Conservation (phyloP, 495 filamentous ascomycete genomes). For the Clavariopsis aquatica region DNA sequence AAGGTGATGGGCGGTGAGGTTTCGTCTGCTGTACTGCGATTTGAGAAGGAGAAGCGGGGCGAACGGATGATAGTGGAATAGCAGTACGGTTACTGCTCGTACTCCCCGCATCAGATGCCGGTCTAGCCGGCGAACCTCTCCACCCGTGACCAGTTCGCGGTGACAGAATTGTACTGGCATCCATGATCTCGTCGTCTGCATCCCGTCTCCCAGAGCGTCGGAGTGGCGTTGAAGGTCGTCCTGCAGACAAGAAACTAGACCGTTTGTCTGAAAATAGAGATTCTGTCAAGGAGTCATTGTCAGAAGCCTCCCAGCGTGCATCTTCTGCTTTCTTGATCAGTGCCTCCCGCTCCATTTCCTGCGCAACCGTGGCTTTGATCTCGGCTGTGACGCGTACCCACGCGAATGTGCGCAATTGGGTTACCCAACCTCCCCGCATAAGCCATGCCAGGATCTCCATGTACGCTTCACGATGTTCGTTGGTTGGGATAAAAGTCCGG, state of each 20-base stretch:
- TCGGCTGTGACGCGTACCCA: slow-evolving; percentile 70
- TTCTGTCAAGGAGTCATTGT: slow-evolving; percentile 29
- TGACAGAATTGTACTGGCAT: slow-evolving; percentile 14
- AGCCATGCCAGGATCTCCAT: slow-evolving; percentile 91
- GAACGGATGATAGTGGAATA: slow-evolving; percentile 13
- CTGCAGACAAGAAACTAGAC: slow-evolving; percentile 12
- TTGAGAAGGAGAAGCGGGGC: slow-evolving; percentile 7
- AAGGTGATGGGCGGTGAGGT: slow-evolving; percentile 26
- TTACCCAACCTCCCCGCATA: slow-evolving; percentile 88
- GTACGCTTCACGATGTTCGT: slow-evolving; percentile 83
- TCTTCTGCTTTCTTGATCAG: slow-evolving; percentile 27
- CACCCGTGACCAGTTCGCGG: slow-evolving; percentile 10
- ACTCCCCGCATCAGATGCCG: slow-evolving; percentile 35
- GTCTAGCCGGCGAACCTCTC: slow-evolving; percentile 26
- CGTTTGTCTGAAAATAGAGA: slow-evolving; percentile 21
- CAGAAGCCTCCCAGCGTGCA: slow-evolving; percentile 4
- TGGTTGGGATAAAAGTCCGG: slow-evolving; percentile 77
- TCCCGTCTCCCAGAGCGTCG: slow-evolving; percentile 13
- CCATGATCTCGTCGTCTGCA: slow-evolving; percentile 12
- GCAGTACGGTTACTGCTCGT: slow-evolving; percentile 35
- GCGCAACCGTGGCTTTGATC: slow-evolving; percentile 62
- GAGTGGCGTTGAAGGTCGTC: slow-evolving; percentile 22
- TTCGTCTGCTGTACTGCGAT: background rate
- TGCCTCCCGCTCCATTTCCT: slow-evolving; percentile 56
- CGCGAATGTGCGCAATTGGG: slow-evolving; percentile 83